A percentile compares a stretch with the other conserved stretches of the same genome.
Conservation (phyloP, 768 basidiomycete genomes). For the Arthromyces matolae region DNA sequence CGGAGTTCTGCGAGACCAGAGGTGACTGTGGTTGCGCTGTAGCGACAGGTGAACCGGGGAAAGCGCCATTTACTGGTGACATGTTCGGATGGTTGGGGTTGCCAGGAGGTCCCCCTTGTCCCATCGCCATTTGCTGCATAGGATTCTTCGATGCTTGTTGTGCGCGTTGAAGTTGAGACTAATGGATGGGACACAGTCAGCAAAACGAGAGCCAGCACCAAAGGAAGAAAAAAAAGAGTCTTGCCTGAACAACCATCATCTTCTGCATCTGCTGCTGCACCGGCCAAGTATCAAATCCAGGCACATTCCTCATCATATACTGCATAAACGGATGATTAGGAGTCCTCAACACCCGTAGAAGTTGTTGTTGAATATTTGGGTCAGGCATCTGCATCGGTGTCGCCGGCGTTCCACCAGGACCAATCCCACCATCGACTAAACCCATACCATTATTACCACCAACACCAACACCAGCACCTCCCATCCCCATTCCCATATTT, state of each 20-base stretch:
- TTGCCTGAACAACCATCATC: constrained; percentile 50
- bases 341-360: constrained; percentile 47
- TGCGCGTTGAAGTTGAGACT: constrained; percentile 20
- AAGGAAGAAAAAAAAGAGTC: constrained; percentile 13
- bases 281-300: constrained; percentile 51
- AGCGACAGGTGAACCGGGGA: constrained; percentile 20
- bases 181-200: not conserved
- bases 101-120: constrained; percentile 1
- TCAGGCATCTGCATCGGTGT: constrained; percentile 22
- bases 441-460: not conserved
- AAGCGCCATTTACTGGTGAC: not conserved
- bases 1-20: constrained; percentile 9
- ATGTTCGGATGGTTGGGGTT: not conserved
- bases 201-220: not conserved
- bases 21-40: constrained; percentile 14
- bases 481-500: not conserved
- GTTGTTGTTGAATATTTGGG: constrained; percentile 32
- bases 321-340: constrained; percentile 57
- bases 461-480: not conserved
- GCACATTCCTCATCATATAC: constrained; percentile 48
- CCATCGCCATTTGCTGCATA: constrained; percentile 15
- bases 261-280: constrained; percentile 57
- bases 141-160: constrained; percentile 18
- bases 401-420: constrained; percentile 1
- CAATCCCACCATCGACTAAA: not conserved